Evolutionary conservation across 305 asterid genomes (phyloP).

Genomic region (Fraxinus sp.): DNA sequence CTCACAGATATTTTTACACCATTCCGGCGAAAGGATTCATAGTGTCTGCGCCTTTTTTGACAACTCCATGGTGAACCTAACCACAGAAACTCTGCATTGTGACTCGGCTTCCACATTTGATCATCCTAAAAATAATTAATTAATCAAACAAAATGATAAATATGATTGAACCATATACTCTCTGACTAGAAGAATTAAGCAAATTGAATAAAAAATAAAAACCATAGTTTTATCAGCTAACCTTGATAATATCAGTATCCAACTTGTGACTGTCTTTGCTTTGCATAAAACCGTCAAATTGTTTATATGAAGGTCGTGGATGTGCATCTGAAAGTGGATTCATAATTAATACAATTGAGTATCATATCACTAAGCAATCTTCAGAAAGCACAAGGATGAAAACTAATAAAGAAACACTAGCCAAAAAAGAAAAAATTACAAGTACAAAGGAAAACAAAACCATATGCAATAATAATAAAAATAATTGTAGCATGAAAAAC

Average conservation of each 20-base stretch:
- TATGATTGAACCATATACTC: neutral
- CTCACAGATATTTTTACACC: slow-evolving; percentile 78
- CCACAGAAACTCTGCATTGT: slow-evolving; percentile 46
- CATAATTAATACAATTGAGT: slow-evolving; percentile 10
- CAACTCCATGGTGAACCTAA: slow-evolving; percentile 70
- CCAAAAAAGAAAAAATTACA: no score
- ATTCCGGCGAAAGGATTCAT: slow-evolving; percentile 61
- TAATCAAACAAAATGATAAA: neutral
- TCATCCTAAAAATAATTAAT: slow-evolving; percentile 28
- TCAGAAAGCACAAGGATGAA: neutral
- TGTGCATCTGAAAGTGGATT: slow-evolving; percentile 40
- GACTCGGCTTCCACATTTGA: slow-evolving; percentile 26
- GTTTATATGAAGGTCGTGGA: neutral
- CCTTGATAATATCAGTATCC: slow-evolving; percentile 42
- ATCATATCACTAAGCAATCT: neutral
- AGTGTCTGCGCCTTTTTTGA: slow-evolving; percentile 63
- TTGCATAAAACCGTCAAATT: slow-evolving; percentile 22
- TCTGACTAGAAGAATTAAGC: neutral
- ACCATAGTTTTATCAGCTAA: slow-evolving; percentile 19
- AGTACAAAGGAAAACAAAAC: neutral
- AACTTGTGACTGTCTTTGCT: slow-evolving; percentile 26
- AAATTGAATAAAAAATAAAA: neutral
- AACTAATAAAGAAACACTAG: neutral
- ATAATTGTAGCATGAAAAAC: neutral
- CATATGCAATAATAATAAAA: no score